phyloP scores from a whole-genome alignment of 169 alveolate species.

The Cytauxzoon felis region DNA sequence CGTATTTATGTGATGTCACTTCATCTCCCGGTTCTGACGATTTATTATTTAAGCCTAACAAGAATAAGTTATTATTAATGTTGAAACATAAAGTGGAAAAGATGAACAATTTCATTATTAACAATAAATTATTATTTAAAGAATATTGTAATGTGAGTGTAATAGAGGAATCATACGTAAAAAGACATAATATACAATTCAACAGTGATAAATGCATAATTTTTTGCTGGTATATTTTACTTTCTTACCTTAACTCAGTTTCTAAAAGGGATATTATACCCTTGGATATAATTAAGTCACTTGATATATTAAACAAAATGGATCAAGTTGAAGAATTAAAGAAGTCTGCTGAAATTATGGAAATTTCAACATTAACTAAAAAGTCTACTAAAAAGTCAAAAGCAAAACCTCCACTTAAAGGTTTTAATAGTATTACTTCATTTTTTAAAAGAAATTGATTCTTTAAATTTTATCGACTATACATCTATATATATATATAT shows the following conservation, averaged over 20 bases:
- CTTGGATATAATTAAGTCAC: background rate
- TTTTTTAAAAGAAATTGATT: too few species aligned
- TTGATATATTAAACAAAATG: background rate
- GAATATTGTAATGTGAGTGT: slow-evolving; percentile 7
- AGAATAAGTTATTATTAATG: slow-evolving; percentile 13
- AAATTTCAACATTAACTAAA: too few species aligned
- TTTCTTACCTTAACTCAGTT: background rate
- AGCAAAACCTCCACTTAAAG: too few species aligned
- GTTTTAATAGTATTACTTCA: too few species aligned
- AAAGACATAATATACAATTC: background rate
- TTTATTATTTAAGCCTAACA: slow-evolving; percentile 31
- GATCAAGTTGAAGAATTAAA: background rate
- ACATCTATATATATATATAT: too few species aligned
- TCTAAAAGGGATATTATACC: background rate
- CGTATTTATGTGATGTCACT: slow-evolving; percentile 29
- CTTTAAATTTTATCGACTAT: too few species aligned
- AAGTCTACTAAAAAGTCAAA: too few species aligned
- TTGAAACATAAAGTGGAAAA: slow-evolving; percentile 33
- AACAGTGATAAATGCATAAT: slow-evolving; percentile 3
- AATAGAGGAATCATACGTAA: background rate
- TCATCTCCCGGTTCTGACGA: slow-evolving; percentile 23
- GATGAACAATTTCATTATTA: slow-evolving; percentile 10
- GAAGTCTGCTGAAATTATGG: too few species aligned
- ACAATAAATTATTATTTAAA: slow-evolving; percentile 17
- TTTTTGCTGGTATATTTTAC: slow-evolving; percentile 17